Evolutionary conservation across 306 rosid genomes (phyloP).

Genomic region (Lagenaria siceraria): DNA sequence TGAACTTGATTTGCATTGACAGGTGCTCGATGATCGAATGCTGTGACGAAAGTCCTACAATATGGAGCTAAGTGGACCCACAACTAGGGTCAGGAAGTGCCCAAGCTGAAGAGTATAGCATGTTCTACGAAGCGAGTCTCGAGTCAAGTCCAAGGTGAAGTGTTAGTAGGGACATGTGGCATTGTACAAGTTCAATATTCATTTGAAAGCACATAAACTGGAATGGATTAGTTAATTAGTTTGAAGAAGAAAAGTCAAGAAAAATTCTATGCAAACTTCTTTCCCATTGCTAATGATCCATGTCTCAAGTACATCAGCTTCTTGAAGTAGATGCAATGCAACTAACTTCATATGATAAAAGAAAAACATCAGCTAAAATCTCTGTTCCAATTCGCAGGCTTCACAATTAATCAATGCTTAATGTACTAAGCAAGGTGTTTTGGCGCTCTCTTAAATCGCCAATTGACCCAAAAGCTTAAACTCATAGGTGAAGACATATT

Average conservation of each 20-base stretch:
- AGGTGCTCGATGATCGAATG: background rate
- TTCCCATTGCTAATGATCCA: background rate
- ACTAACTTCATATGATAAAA: no score
- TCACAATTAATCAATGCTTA: background rate
- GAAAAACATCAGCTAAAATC: background rate
- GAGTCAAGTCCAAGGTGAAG: background rate
- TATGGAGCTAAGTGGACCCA: background rate
- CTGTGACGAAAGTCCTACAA: background rate
- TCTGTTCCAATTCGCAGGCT: background rate
- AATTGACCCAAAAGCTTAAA: no score
- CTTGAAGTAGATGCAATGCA: background rate
- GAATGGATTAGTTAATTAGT: background rate
- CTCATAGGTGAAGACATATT: no score
- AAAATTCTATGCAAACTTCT: background rate
- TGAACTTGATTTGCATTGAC: background rate
- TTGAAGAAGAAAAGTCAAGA: background rate
- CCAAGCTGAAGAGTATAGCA: background rate
- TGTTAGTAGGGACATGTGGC: background rate
- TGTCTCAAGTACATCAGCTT: background rate
- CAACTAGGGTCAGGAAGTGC: background rate
- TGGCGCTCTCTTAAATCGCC: no score
- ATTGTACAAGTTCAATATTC: background rate
- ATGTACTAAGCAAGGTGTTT: background rate
- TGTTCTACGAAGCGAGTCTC: background rate
- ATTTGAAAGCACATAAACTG: background rate